A percentile compares a stretch with the other conserved stretches of the same genome.
Conservation (phyloP, 495 filamentous ascomycete species). For the Aspergillus bridgeri region DNA sequence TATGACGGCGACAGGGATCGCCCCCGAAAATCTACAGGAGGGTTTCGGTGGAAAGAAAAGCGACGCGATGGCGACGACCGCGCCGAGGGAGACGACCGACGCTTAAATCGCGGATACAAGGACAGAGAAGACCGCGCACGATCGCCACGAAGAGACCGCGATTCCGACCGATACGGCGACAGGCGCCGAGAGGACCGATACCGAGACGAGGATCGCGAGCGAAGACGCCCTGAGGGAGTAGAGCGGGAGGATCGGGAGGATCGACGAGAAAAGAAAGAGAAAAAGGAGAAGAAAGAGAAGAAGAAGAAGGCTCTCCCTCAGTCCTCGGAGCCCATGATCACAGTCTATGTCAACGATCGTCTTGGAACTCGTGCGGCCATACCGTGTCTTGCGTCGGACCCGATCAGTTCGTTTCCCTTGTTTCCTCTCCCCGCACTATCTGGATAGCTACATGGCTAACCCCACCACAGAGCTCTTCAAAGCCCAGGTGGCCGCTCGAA, state of each 20-base stretch:
- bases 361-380: constrained; percentile 87
- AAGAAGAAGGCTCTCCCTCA: constrained; percentile 33
- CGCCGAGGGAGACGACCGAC: constrained; percentile 35
- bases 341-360: constrained; percentile 88
- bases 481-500: constrained; percentile 78
- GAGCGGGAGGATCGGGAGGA: constrained; percentile 29
- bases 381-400: constrained; percentile 78
- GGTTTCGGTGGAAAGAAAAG: constrained; percentile 68
- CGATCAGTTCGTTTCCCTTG: constrained; percentile 50
- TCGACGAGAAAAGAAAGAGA: constrained; percentile 29
- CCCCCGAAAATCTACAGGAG: constrained; percentile 42
- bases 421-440: background rate
- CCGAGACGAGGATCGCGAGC: constrained; percentile 22
- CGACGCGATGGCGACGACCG: constrained; percentile 45
- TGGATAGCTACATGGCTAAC: constrained; percentile 15
- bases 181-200: constrained; percentile 6
- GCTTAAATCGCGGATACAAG: constrained; percentile 56
- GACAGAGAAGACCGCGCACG: constrained; percentile 33
- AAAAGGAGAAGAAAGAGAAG: constrained; percentile 40
- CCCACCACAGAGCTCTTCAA: constrained; percentile 69
- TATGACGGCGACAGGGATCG: constrained; percentile 25
- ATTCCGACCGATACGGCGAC: constrained; percentile 21
- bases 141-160: constrained; percentile 33
- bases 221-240: constrained; percentile 22
- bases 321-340: constrained; percentile 73